Evolutionary conservation across 208 protist genomes (phyloP), one percentile per base, ranked within the genome.

Genomic region (Acanthamoeba culbertsoni): DNA sequence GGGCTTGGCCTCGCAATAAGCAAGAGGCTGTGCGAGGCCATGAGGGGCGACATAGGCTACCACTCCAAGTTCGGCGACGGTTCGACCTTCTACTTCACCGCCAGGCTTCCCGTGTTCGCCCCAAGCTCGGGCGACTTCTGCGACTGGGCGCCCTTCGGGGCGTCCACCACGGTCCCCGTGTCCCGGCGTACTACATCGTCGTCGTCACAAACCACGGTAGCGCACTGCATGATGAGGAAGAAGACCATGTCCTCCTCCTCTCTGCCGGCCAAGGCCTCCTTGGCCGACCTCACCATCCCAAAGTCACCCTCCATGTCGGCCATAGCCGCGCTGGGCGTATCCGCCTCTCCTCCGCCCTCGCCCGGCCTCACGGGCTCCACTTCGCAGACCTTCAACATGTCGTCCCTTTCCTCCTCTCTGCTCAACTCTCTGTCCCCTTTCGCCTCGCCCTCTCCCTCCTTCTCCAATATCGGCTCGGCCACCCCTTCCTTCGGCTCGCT

Each of bases 1-100:
- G 79, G 79, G 1, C 53, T 89, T 18, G 79, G 79, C 7, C 79
- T 89, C 20, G 79, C 79, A 8, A 89, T 89, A 45, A 68, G 79
- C 53, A 65, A 89, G 79, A 23, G 37, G 33, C 79, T 89, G 53
- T 59, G 46, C 37, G 79, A 89, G 37, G 35, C 55, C 37, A 65
- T 65, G 79, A 20, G 8, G 18, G 79, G 79, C 0, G 46, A 88
- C 18, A 88, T 88, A 42, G 46, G 46, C 31, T 55, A 45, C 31
- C 10, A 62, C 10, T 63, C 77, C 1, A 63, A 26, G 18, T 63
- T 63, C 48, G 77, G 77, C 0, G 31, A 63, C 0, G 77, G 77
- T 48, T 88, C 77, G 14, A 88, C 46, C 1, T 88, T 88, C 48
- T 88, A 35, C 68, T 79, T 79, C 68, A 48, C 68, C 18, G 77